A percentile compares a stretch with the other conserved stretches of the same genome.
Evolutionary conservation across 2,329 filamentous ascomycete genomes (phyloP).

Genomic region (Colletotrichum cuscutae): DNA sequence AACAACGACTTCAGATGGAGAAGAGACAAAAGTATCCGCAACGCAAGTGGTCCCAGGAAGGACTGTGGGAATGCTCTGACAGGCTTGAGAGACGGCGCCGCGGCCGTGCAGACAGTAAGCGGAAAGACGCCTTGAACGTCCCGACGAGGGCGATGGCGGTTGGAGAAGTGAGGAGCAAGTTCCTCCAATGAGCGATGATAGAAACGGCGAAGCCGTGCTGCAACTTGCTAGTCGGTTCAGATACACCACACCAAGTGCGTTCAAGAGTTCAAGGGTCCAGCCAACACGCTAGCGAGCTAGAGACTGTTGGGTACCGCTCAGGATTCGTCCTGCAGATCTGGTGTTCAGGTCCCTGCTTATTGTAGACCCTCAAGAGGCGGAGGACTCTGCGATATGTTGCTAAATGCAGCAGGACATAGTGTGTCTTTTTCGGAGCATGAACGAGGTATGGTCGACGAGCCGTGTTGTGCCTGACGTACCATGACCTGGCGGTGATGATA

Average conservation of each 20-base stretch:
- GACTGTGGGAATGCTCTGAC: neutral
- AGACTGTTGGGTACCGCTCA: neutral
- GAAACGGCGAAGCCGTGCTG: slow-evolving; percentile 16
- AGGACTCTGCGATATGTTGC: slow-evolving; percentile 27
- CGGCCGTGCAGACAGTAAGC: slow-evolving; percentile 8
- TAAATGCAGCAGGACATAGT: neutral
- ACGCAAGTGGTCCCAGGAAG: neutral
- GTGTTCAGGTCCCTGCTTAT: slow-evolving; percentile 29
- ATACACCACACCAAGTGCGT: neutral
- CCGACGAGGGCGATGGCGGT: slow-evolving; percentile 1
- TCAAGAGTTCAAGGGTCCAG: slow-evolving; percentile 22
- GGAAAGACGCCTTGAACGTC: slow-evolving; percentile 20
- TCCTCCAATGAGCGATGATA: neutral
- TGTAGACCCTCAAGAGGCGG: neutral
- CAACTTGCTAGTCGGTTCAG: neutral
- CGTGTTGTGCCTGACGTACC: neutral
- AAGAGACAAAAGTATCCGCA: neutral
- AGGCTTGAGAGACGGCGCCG: neutral
- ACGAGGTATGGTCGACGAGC: neutral
- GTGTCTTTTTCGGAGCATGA: neutral
- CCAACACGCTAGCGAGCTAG: slow-evolving; percentile 11
- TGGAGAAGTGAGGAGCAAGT: neutral
- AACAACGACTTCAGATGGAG: slow-evolving; percentile 14
- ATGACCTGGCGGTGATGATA: neutral
- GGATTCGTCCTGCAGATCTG: slow-evolving; percentile 12